Conservation (phyloP, 805 yeast species). For the Kurtzmaniella fragi region DNA sequence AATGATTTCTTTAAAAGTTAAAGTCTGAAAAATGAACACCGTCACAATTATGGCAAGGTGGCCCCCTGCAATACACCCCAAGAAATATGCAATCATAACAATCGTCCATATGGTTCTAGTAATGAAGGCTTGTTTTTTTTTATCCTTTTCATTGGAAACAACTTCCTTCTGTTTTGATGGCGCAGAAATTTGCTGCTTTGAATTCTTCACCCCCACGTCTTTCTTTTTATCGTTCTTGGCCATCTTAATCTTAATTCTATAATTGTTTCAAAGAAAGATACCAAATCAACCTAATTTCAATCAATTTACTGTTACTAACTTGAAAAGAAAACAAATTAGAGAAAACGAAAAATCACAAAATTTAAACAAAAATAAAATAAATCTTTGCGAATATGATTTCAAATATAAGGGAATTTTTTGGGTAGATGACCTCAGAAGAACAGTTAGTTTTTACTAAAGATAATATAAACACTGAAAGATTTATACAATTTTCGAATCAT, state of each 20-base stretch:
- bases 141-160: slow-evolving; percentile 43
- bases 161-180: background rate
- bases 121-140: slow-evolving; percentile 76
- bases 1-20: slow-evolving; percentile 89
- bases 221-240: slow-evolving; percentile 1
- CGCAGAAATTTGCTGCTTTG: background rate
- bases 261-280: too few species aligned
- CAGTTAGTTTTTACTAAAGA: too few species aligned
- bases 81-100: slow-evolving; percentile 78
- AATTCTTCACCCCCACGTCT: background rate
- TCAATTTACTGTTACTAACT: too few species aligned
- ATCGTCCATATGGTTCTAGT: slow-evolving; percentile 91
- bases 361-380: too few species aligned
- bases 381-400: too few species aligned
- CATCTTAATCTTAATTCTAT: slow-evolving; percentile 1
- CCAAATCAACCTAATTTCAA: too few species aligned
- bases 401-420: too few species aligned
- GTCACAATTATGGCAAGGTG: slow-evolving; percentile 74
- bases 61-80: slow-evolving; percentile 74
- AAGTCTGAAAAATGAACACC: slow-evolving; percentile 68
- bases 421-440: too few species aligned
- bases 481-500: too few species aligned
- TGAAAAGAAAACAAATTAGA: too few species aligned
- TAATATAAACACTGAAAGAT: too few species aligned
- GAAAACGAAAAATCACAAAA: too few species aligned